phyloP scores from a whole-genome alignment of 2,329 filamentous ascomycete species.

The Apiospora sp. region DNA sequence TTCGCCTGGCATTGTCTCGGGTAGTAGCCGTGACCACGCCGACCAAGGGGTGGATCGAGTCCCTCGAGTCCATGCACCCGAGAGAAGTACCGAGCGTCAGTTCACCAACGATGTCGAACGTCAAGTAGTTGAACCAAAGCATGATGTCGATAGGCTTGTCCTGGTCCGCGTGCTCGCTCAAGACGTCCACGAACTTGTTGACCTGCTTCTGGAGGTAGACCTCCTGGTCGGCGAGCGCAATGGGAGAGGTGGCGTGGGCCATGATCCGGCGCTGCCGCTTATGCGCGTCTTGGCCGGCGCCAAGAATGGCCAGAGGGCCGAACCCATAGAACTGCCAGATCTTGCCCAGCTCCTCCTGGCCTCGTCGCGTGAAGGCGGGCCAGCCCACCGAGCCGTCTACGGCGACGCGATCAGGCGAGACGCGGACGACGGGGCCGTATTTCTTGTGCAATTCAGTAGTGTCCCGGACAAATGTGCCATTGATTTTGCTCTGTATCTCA shows the following conservation, averaged over 20 bases:
- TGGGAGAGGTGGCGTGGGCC: neutral
- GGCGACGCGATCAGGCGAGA: slow-evolving; percentile 22
- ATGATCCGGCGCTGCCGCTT: slow-evolving; percentile 11
- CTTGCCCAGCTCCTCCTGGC: slow-evolving; percentile 20
- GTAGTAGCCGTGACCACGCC: neutral
- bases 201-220: slow-evolving; percentile 3
- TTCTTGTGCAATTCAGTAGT: slow-evolving; percentile 8
- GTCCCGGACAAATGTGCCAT: neutral
- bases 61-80: slow-evolving; percentile 21
- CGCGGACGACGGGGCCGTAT: slow-evolving; percentile 26
- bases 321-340: slow-evolving; percentile 20
- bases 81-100: slow-evolving; percentile 33
- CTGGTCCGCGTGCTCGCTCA: neutral
- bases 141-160: slow-evolving; percentile 30
- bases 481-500: slow-evolving; percentile 19
- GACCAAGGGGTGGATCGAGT: neutral
- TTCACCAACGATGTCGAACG: slow-evolving; percentile 35
- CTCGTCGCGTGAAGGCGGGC: slow-evolving; percentile 12
- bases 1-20: neutral
- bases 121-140: slow-evolving; percentile 32
- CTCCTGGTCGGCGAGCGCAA: neutral
- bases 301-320: neutral
- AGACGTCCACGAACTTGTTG: neutral
- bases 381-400: slow-evolving; percentile 22
- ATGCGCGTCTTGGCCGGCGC: neutral